A percentile compares a stretch with the other conserved stretches of the same genome.
phyloP scores from a whole-genome alignment of 495 filamentous ascomycete species.

The Oleoguttula mirabilis region DNA sequence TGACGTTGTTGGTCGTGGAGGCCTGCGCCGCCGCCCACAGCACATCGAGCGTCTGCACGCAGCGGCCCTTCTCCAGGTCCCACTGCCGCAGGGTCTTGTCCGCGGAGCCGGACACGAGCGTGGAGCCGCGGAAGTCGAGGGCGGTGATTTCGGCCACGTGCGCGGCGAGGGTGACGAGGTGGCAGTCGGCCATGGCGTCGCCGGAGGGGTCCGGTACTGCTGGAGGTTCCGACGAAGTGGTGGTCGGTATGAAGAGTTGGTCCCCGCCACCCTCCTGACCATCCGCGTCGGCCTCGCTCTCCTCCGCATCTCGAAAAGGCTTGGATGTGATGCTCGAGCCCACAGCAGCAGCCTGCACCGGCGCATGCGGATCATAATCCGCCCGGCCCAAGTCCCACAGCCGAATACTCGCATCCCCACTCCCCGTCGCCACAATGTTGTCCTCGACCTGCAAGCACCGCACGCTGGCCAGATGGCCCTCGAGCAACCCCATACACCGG shows the following conservation, averaged over 20 bases:
- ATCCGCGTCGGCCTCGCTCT: constrained; percentile 51
- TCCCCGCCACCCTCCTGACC: constrained; percentile 29
- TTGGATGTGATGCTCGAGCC: constrained; percentile 54
- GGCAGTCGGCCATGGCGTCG: constrained; percentile 74
- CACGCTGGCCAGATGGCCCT: constrained; percentile 92
- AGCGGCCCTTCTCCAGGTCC: constrained; percentile 91
- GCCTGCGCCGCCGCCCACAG: constrained; percentile 96
- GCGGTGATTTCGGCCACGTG: constrained; percentile 94
- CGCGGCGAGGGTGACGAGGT: constrained; percentile 71
- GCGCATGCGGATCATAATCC: constrained; percentile 34
- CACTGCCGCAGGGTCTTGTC: constrained; percentile 97
- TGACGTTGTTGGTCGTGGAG: constrained; percentile 41
- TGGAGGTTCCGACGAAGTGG: constrained; percentile 1
- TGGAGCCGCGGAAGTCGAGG: constrained; percentile 75
- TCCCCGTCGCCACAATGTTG: constrained; percentile 88
- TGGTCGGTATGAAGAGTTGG: constrained; percentile 7
- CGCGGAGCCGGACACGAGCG: constrained; percentile 85
- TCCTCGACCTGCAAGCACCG: constrained; percentile 89
- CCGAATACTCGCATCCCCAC: constrained; percentile 87
- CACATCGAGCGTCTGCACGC: constrained; percentile 96
- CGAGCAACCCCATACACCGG: constrained; percentile 76
- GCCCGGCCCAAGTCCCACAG: constrained; percentile 81
- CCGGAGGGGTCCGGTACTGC: constrained; percentile 35
- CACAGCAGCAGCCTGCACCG: constrained; percentile 16
- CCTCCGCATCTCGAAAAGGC: constrained; percentile 37